phyloP scores from a whole-genome alignment of 164 flowering plant genomes.

The Annona cherimola region DNA sequence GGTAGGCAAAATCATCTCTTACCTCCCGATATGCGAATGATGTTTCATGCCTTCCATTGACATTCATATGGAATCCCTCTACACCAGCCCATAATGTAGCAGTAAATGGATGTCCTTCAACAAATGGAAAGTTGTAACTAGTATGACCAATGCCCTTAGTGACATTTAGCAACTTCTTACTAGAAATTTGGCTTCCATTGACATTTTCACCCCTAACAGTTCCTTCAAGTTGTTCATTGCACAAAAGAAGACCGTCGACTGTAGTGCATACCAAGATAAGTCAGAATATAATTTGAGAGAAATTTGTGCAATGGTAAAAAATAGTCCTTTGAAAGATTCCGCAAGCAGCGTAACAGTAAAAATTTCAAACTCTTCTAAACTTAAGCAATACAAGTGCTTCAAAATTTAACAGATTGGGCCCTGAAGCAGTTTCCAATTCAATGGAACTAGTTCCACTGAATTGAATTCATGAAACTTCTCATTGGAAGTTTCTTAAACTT shows the following conservation, averaged over 20 bases:
- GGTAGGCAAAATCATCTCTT: constrained; percentile 22
- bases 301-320: too few species aligned
- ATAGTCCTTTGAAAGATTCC: too few species aligned
- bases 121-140: constrained; percentile 63
- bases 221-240: constrained; percentile 57
- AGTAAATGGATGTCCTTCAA: constrained; percentile 63
- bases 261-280: constrained; percentile 15
- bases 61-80: constrained; percentile 94
- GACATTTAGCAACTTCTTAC: constrained; percentile 24
- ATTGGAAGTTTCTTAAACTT: too few species aligned
- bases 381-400: too few species aligned
- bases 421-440: too few species aligned
- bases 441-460: too few species aligned
- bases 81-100: constrained; percentile 83
- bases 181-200: constrained; percentile 29
- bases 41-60: constrained; percentile 91
- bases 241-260: constrained; percentile 78
- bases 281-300: too few species aligned
- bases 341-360: too few species aligned
- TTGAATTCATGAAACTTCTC: too few species aligned
- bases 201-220: constrained; percentile 32
- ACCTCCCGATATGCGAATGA: constrained; percentile 84
- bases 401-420: too few species aligned
- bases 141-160: constrained; percentile 35
- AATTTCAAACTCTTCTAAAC: too few species aligned